Evolutionary conservation across 2,329 filamentous ascomycete species (phyloP), one percentile per base, ranked within the genome.

Genomic region (Curvularia verruculosa): DNA sequence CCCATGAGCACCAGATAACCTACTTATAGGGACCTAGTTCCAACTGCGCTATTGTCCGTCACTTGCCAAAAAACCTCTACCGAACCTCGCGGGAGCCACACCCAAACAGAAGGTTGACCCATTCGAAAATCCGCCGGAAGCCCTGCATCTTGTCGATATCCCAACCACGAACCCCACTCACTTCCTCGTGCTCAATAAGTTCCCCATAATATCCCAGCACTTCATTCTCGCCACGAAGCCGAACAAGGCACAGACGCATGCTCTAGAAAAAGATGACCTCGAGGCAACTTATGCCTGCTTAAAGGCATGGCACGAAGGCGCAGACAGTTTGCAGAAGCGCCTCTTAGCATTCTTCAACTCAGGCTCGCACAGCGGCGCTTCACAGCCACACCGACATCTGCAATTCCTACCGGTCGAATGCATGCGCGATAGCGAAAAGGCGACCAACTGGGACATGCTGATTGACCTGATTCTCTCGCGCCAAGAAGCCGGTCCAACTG

Each of bases 171-270:
- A 71, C 23, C 78, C 84, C 0, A 73, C 78, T 8, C 88, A 92
- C 73, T 81, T 83, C 56, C 80, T 91, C 40, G 85, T 92, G 1
- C 79, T 92, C 39, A 92, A 92, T 80, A 92, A 91, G 74, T 92
- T 89, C 66, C 88, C 89, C 47, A 77, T 92, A 47, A 87, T 90
- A 31, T 83, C 84, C 0, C 82, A 87, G 66, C 89, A 92, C 76
- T 90, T 89, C 70, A 90, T 92, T 64, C 81, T 92, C 46, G 84
- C 86, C 0, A 92, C 89, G 0, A 83, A 77, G n/a, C 73, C 77
- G 1, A 86, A 87, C 71, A 84, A 85, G 69, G 77, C 79, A n/a
- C 89, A 92, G 78, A 87, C 85, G 1, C 79, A 88, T 62, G 69
- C 87, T 5, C 80, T 92, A 1, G 86, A 87, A 49, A 72, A 77